Percentiles rank a stretch among this genome's conserved stretches.
These are phyloP conservation scores for Salvia sclarea DNA, from an alignment of 305 asterid species.

Conservation along the genomic window DNA sequence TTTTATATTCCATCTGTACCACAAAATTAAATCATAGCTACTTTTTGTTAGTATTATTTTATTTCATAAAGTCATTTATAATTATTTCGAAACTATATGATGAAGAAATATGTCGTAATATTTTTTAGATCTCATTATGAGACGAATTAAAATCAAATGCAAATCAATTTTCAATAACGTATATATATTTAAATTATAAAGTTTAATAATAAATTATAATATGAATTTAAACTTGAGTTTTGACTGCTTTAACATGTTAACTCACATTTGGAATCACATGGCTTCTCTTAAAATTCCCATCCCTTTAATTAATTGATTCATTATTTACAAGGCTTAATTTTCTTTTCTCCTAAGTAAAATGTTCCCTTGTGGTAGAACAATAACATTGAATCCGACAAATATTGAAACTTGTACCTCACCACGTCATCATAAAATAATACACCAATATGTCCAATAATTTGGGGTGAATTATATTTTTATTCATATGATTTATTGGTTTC, in stretches of 20 bases:
- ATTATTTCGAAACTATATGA: no score
- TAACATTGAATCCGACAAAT: slow-evolving; percentile 16
- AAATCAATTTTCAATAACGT: no score
- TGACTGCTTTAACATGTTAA: no score
- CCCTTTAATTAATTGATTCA: neutral
- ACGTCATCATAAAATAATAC: neutral
- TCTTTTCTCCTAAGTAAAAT: neutral
- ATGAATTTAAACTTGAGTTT: no score
- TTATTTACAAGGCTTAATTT: neutral
- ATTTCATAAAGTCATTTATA: neutral
- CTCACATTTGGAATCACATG: neutral
- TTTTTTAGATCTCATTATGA: no score
- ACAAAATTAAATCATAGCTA: neutral
- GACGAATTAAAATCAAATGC: no score
- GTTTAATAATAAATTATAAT: no score
- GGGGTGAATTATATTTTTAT: neutral
- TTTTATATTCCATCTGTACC: neutral
- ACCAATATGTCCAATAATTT: neutral
- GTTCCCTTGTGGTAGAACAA: slow-evolving; percentile 30
- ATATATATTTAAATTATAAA: no score
- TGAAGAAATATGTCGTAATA: no score
- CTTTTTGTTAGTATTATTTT: no score
- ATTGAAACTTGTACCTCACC: slow-evolving; percentile 26
- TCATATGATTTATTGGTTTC: neutral
- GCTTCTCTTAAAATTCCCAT: neutral